These are phyloP conservation scores for Quercus bicolor DNA, from an alignment of 306 rosid genomes.

Conservation along the genomic window DNA sequence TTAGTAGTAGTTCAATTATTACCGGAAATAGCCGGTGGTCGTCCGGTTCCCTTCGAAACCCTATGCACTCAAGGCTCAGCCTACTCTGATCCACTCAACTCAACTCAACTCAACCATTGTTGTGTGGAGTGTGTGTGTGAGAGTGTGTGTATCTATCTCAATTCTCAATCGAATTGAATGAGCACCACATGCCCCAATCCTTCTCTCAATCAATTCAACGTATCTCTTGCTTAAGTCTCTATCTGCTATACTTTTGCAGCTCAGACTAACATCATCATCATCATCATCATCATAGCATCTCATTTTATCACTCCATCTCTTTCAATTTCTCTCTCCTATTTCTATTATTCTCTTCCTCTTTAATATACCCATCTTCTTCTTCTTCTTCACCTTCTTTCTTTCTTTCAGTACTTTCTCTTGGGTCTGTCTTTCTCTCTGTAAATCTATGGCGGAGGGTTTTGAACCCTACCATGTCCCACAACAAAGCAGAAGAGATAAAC, in stretches of 20 bases:
- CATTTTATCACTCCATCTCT: slow-evolving; percentile 25
- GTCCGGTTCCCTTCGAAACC: slow-evolving; percentile 54
- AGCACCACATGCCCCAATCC: slow-evolving; percentile 10
- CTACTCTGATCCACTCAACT: not conserved
- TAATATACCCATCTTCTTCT: not conserved
- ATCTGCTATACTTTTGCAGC: slow-evolving; percentile 25
- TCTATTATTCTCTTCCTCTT: not conserved
- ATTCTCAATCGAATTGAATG: not conserved
- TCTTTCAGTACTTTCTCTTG: not conserved
- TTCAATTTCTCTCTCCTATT: not conserved
- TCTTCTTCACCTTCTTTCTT: not conserved
- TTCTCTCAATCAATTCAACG: slow-evolving; percentile 29
- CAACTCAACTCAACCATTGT: too few relatives aligned
- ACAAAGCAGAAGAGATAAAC: slow-evolving; percentile 81
- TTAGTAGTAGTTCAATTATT: slow-evolving; percentile 35
- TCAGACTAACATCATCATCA: slow-evolving; percentile 31
- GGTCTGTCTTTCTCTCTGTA: too few relatives aligned
- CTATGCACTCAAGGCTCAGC: slow-evolving; percentile 28
- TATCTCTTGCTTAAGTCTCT: not conserved
- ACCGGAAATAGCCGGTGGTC: slow-evolving; percentile 66
- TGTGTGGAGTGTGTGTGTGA: not conserved
- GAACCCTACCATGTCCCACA: slow-evolving; percentile 78
- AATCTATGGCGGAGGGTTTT: slow-evolving; percentile 66
- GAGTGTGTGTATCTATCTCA: not conserved
- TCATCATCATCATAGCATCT: slow-evolving; percentile 35